Percentiles rank a stretch among this genome's conserved stretches.
Conservation (phyloP, 352 stramenopile species). For the Pseudoperonospora humuli region DNA sequence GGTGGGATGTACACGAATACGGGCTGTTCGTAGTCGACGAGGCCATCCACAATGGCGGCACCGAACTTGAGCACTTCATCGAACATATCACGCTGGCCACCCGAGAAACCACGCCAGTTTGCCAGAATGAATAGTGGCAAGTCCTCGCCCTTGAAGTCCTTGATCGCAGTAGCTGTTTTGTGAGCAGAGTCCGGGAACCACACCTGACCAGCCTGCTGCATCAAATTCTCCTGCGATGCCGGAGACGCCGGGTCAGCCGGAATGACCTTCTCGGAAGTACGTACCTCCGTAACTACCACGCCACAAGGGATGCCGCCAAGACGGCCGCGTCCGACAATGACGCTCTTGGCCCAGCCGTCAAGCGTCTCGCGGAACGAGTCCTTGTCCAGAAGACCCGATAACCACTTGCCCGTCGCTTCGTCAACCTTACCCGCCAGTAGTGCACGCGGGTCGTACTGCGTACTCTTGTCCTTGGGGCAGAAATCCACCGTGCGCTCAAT, state of each 20-base stretch:
- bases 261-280: constrained; percentile 94
- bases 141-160: constrained; percentile 98
- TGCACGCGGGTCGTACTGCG: constrained; percentile 93
- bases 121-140: constrained; percentile 99
- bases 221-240: constrained; percentile 93
- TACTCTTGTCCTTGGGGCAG: constrained; percentile 85
- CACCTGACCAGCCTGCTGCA: constrained; percentile 98
- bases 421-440: constrained; percentile 86
- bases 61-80: constrained; percentile 99
- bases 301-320: constrained; percentile 98
- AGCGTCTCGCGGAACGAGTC: constrained; percentile 98
- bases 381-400: constrained; percentile 96
- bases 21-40: constrained; percentile 98
- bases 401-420: constrained; percentile 72
- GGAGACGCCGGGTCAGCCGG: constrained; percentile 97
- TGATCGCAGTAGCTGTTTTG: constrained; percentile 99
- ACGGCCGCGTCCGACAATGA: constrained; percentile 95
- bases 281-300: constrained; percentile 98
- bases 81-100: constrained; percentile 99
- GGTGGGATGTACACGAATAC: constrained; percentile 99
- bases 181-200: constrained; percentile 99
- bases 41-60: constrained; percentile 98
- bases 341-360: constrained; percentile 98
- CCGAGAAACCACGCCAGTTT: constrained; percentile 99
- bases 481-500: constrained; percentile 90